These are phyloP conservation scores for Cafeteria roenbergensis DNA, from an alignment of 108 stramenopile genomes.

Conservation along the genomic window DNA sequence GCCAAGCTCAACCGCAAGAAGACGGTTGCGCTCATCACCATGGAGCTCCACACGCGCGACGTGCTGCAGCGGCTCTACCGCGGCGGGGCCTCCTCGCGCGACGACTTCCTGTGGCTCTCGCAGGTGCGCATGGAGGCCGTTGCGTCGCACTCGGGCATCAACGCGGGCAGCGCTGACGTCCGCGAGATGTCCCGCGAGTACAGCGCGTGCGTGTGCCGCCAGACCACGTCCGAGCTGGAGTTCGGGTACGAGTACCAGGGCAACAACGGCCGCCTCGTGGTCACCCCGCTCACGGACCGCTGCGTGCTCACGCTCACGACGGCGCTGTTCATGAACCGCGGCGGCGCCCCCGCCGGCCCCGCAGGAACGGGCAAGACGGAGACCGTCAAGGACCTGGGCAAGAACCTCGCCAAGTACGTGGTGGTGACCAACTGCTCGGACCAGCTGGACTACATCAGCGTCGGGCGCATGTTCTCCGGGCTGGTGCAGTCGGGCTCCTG, in stretches of 20 bases:
- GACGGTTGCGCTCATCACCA: conserved; percentile 56
- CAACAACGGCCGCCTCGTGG: conserved; percentile 54
- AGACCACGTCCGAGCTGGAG: conserved; percentile 43
- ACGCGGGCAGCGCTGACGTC: conserved; percentile 25
- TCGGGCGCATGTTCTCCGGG: conserved; percentile 55
- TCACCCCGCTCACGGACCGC: conserved; percentile 52
- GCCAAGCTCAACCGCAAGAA: conserved; percentile 46
- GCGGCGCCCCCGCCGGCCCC: conserved; percentile 52
- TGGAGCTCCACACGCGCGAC: conserved; percentile 60
- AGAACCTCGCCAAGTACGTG: conserved; percentile 54
- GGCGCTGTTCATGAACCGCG: conserved; percentile 49
- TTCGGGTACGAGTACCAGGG: conserved; percentile 58
- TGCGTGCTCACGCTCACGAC: conserved; percentile 53
- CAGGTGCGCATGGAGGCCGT: conserved; percentile 43
- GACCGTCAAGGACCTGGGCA: conserved; percentile 55
- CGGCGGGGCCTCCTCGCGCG: conserved; percentile 31
- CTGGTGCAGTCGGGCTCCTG: conserved; percentile 50
- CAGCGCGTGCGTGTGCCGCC: conserved; percentile 39
- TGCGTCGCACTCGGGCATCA: conserved; percentile 43
- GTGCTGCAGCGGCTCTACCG: conserved; percentile 53
- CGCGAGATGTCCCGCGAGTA: background rate
- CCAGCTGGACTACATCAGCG: conserved; percentile 51
- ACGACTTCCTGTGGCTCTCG: conserved; percentile 54
- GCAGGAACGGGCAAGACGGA: conserved; percentile 57
- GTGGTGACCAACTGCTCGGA: conserved; percentile 59